A percentile compares a stretch with the other conserved stretches of the same genome.
phyloP scores from a whole-genome alignment of 495 filamentous ascomycete species.

The Annulohypoxylon bovei region DNA sequence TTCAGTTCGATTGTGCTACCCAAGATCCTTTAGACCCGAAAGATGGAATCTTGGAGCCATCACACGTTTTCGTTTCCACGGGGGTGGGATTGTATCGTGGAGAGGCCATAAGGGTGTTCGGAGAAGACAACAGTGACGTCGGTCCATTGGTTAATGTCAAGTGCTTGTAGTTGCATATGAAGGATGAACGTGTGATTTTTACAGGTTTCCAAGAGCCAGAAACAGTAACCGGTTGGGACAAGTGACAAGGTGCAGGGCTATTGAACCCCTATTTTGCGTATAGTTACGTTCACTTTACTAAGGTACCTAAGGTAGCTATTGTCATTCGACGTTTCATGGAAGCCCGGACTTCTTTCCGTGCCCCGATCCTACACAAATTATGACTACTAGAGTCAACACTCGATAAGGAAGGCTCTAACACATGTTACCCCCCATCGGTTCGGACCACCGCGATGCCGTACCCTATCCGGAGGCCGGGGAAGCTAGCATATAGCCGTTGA shows the following conservation, averaged over 20 bases:
- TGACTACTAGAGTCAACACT: neutral
- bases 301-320: no score
- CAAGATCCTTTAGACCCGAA: neutral
- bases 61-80: neutral
- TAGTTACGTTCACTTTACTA: conserved; percentile 8
- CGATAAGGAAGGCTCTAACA: neutral
- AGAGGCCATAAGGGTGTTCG: conserved; percentile 13
- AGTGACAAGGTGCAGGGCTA: conserved; percentile 8
- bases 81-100: conserved; percentile 1
- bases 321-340: neutral
- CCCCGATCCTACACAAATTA: neutral
- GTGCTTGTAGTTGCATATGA: conserved; percentile 17
- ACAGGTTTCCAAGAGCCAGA: conserved; percentile 3
- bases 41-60: conserved; percentile 2
- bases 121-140: neutral
- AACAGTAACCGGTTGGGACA: conserved; percentile 13
- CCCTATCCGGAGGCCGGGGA: neutral
- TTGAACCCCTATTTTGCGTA: conserved; percentile 3
- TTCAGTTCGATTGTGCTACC: conserved; percentile 1
- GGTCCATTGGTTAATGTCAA: conserved; percentile 3
- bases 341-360: neutral
- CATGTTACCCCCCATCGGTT: neutral
- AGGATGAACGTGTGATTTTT: conserved; percentile 22
- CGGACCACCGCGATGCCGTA: neutral
- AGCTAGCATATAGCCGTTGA: neutral